A percentile compares a stretch with the other conserved stretches of the same genome.
Evolutionary conservation across 208 protist species (phyloP).

Genomic region (Crithidia mellificae): DNA sequence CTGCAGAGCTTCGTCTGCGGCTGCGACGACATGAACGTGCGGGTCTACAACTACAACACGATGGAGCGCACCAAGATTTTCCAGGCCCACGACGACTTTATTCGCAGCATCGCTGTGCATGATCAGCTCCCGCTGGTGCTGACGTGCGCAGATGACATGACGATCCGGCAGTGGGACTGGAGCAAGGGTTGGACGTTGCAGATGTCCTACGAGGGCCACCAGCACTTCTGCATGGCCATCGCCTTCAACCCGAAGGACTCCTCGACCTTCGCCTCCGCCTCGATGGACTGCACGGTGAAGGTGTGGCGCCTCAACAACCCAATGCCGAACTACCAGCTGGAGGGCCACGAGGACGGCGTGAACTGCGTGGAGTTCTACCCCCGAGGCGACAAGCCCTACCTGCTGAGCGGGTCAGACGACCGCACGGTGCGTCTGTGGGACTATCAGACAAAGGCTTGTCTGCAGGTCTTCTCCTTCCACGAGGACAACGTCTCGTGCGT

Average conservation of each 20-base stretch:
- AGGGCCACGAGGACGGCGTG: constrained; percentile 98
- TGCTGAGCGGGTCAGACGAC: constrained; percentile 98
- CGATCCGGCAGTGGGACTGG: constrained; percentile 98
- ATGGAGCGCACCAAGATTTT: constrained; percentile 97
- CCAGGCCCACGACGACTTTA: constrained; percentile 97
- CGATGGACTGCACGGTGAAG: constrained; percentile 97
- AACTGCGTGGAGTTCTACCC: constrained; percentile 98
- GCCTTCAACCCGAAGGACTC: constrained; percentile 98
- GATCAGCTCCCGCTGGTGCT: constrained; percentile 96
- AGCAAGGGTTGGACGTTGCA: constrained; percentile 94
- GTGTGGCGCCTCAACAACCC: constrained; percentile 94
- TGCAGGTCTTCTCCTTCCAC: constrained; percentile 97
- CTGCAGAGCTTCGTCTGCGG: constrained; percentile 97
- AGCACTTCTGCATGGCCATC: constrained; percentile 98
- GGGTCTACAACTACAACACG: constrained; percentile 99
- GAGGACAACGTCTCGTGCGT: constrained; percentile 95
- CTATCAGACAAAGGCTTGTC: constrained; percentile 97
- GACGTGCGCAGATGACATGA: constrained; percentile 98
- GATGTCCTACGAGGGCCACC: constrained; percentile 97
- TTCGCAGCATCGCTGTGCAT: constrained; percentile 97
- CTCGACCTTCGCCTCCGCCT: constrained; percentile 97
- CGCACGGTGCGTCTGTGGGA: constrained; percentile 97
- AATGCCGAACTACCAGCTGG: constrained; percentile 96
- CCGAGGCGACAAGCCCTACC: constrained; percentile 98
- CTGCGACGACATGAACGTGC: constrained; percentile 94